phyloP scores from a whole-genome alignment of 345 rosid species.

The Atalantia buxifolia region DNA sequence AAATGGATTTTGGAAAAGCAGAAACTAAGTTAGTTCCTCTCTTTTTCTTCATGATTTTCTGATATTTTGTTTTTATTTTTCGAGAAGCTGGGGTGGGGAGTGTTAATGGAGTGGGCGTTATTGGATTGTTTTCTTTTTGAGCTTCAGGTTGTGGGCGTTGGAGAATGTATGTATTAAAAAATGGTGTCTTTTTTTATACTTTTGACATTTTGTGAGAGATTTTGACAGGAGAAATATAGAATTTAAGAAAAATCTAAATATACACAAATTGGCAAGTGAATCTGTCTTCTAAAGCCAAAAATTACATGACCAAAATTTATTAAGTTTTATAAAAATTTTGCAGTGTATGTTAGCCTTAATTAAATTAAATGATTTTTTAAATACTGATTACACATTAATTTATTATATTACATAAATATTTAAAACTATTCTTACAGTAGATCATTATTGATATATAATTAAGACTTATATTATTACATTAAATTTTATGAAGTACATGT shows the following conservation, averaged over 20 bases:
- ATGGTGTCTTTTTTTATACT: constrained; percentile 3
- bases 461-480: no score
- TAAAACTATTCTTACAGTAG: accelerated
- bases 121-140: constrained; percentile 6
- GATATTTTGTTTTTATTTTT: not conserved
- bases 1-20: constrained; percentile 50
- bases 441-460: no score
- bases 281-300: no score
- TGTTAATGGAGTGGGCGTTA: not conserved
- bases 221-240: not conserved
- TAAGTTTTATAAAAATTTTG: not conserved
- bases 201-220: not conserved
- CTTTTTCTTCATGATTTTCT: not conserved
- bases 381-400: no score
- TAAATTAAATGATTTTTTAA: not conserved
- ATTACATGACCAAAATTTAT: no score
- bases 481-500: no score
- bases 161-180: not conserved
- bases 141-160: constrained; percentile 8
- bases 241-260: not conserved
- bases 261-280: not conserved
- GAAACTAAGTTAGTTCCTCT: constrained; percentile 49
- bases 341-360: not conserved
- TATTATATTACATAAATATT: no score
- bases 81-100: constrained; percentile 1